Percentiles rank a stretch among this genome's conserved stretches.
phyloP scores from a whole-genome alignment of 192 early-diverging fungal species.

The Jimgerdemannia flammicorona region DNA sequence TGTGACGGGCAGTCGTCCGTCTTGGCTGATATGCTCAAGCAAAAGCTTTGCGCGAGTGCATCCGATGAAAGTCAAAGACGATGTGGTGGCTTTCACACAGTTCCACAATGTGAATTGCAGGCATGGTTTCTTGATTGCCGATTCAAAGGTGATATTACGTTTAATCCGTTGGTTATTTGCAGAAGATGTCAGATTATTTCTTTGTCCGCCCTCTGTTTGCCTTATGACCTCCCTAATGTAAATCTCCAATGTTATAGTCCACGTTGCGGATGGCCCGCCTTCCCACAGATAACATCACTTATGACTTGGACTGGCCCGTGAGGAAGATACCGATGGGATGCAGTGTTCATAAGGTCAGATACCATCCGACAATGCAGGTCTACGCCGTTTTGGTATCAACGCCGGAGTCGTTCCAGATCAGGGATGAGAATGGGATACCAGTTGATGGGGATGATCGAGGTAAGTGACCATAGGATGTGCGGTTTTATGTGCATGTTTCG shows the following conservation, averaged over 20 bases:
- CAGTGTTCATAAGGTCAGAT: constrained; percentile 73
- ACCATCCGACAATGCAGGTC: constrained; percentile 79
- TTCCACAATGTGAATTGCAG: constrained; percentile 76
- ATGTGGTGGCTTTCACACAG: constrained; percentile 62
- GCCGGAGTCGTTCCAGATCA: constrained; percentile 59
- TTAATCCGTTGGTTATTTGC: not conserved
- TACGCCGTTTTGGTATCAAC: constrained; percentile 76
- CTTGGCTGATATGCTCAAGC: constrained; percentile 68
- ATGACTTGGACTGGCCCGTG: constrained; percentile 73
- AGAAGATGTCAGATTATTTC: not conserved
- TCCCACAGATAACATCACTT: constrained; percentile 58
- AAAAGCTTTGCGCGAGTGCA: constrained; percentile 62
- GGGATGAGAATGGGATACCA: constrained; percentile 62
- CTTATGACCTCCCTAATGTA: not conserved
- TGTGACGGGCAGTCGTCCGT: constrained; percentile 63
- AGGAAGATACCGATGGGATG: constrained; percentile 63
- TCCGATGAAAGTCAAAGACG: constrained; percentile 68
- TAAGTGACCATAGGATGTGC: not conserved
- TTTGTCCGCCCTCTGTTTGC: not conserved
- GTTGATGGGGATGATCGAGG: constrained; percentile 25
- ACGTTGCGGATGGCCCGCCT: constrained; percentile 61
- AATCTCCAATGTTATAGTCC: constrained; percentile 39
- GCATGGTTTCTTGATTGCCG: constrained; percentile 74
- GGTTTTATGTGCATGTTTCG: no score
- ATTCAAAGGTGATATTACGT: constrained; percentile 49